A percentile compares a stretch with the other conserved stretches of the same genome.
Evolutionary conservation across 1,139 yeast species (phyloP).

Genomic region (Kazachstania sp.): DNA sequence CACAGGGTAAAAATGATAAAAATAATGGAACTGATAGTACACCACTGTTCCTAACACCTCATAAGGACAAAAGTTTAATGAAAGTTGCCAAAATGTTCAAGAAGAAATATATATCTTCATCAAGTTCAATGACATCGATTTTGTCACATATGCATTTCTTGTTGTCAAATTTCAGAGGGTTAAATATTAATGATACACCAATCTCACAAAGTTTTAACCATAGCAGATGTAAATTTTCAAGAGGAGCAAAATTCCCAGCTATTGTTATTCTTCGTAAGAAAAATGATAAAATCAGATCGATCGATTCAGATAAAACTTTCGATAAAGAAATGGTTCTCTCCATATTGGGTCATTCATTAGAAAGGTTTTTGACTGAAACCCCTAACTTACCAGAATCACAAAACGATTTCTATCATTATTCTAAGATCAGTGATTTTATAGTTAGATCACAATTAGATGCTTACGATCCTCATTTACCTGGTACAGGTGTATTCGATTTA

Average conservation of each 20-base stretch:
- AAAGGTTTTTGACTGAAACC: slow-evolving; percentile 54
- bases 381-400: slow-evolving; percentile 6
- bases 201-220: slow-evolving; percentile 39
- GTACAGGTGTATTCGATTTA: slow-evolving; percentile 85
- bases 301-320: slow-evolving; percentile 62
- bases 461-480: slow-evolving; percentile 66
- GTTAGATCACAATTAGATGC: slow-evolving; percentile 92
- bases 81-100: slow-evolving; percentile 38
- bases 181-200: slow-evolving; percentile 33
- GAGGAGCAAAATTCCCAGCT: slow-evolving; percentile 37
- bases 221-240: slow-evolving; percentile 26
- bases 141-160: slow-evolving; percentile 65
- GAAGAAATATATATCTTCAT: slow-evolving; percentile 61
- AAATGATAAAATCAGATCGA: slow-evolving; percentile 41
- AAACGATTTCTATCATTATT: slow-evolving; percentile 53
- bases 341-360: slow-evolving; percentile 70
- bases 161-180: slow-evolving; percentile 53
- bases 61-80: slow-evolving; percentile 50
- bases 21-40: background rate
- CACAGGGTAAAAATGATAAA: background rate
- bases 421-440: slow-evolving; percentile 57
- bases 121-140: slow-evolving; percentile 77
- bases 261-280: slow-evolving; percentile 37
- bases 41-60: slow-evolving; percentile 54
- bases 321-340: slow-evolving; percentile 69